These are phyloP conservation scores for Fragaria nilgerrensis DNA, from an alignment of 306 rosid species.

Conservation along the genomic window DNA sequence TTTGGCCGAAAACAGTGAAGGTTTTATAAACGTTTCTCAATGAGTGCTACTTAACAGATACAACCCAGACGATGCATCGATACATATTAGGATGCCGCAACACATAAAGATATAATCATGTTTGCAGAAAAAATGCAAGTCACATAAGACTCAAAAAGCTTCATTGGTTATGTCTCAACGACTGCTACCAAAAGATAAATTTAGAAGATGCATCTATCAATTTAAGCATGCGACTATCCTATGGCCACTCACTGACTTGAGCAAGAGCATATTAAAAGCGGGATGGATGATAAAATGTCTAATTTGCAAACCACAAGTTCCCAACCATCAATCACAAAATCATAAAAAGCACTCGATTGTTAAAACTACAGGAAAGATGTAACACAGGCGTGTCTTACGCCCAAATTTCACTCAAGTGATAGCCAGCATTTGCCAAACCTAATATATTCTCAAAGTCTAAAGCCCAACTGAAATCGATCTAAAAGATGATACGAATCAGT, in stretches of 20 bases:
- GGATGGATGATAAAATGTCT: neutral
- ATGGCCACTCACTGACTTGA: neutral
- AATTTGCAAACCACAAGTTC: neutral
- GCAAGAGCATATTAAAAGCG: neutral
- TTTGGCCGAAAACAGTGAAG: neutral
- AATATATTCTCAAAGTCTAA: neutral
- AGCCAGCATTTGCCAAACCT: neutral
- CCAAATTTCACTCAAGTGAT: neutral
- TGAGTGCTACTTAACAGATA: slow-evolving; percentile 8
- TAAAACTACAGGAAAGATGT: neutral
- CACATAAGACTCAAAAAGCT: neutral
- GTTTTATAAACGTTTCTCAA: neutral
- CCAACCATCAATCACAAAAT: slow-evolving; percentile 1
- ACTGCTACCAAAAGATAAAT: neutral
- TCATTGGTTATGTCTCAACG: neutral
- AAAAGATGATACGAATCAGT: neutral
- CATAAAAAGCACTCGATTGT: neutral
- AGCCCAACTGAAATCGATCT: neutral
- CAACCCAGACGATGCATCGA: neutral
- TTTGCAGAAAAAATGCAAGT: neutral
- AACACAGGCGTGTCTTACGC: neutral
- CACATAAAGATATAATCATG: neutral
- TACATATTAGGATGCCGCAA: neutral
- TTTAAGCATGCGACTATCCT: neutral
- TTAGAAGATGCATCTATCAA: neutral